phyloP scores from a whole-genome alignment of 75 land plant species.

The Cryptomeria japonica region DNA sequence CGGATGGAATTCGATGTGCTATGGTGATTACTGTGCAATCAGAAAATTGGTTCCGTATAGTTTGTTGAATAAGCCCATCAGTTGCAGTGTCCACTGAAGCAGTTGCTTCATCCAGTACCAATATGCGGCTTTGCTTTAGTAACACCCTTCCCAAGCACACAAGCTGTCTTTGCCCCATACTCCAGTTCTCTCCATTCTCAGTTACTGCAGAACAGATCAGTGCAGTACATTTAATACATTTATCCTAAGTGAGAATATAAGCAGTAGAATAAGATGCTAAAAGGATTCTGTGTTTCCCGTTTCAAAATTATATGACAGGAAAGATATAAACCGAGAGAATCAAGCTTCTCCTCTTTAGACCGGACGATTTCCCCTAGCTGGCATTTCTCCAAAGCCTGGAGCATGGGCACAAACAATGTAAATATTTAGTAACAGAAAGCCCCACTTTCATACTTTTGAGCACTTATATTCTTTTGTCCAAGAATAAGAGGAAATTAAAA shows the following conservation, averaged over 20 bases:
- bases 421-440: background rate
- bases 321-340: conserved; percentile 15
- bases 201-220: conserved; percentile 13
- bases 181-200: conserved; percentile 46
- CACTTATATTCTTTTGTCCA: background rate
- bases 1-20: conserved; percentile 25
- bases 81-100: conserved; percentile 22
- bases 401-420: background rate
- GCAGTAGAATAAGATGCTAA: background rate
- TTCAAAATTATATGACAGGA: background rate
- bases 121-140: conserved; percentile 5
- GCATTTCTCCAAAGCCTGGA: conserved; percentile 27
- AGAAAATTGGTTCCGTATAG: conserved; percentile 15
- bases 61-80: conserved; percentile 24
- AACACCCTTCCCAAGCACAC: conserved; percentile 21
- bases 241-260: background rate
- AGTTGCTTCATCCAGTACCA: conserved; percentile 34
- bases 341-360: conserved; percentile 24
- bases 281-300: background rate
- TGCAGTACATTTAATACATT: too few relatives aligned
- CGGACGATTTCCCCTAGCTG: conserved; percentile 24
- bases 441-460: too few relatives aligned
- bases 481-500: background rate
- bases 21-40: conserved; percentile 23
- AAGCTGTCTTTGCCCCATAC: conserved; percentile 25